Base-by-base conservation (phyloP, 2,329 filamentous ascomycete genomes). In the Allantophomopsis lycopodina region DNA sequence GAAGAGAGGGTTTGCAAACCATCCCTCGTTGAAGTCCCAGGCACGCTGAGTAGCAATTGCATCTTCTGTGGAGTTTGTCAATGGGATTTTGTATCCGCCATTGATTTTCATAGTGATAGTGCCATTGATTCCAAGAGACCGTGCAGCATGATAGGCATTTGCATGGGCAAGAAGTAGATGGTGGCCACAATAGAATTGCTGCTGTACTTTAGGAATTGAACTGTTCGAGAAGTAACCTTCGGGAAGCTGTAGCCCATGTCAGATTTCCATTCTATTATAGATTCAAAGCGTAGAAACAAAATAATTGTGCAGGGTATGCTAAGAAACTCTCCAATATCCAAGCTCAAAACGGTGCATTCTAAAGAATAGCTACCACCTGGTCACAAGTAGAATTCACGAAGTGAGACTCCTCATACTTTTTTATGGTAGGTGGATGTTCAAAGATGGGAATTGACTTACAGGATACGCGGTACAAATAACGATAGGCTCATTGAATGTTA, bases 401-500 rank as follows among this genome's bases (percentile, higher is more conserved):
- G 7, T n/a, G 18, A 20, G 18, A 20, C 4, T 20, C 18, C 4
- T 20, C 18, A 20, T 20, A 20, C 14, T 14, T 31, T n/a, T 28
- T 36, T 10, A 40, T 14, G 11, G 17, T n/a, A 10, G 4, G 4
- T 37, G 14, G 7, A 12, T 8, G 12, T 20, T 20, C 18, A 7
- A 7, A 20, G 18, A 7, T n/a, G 3, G 44, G 50, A 40, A 43
- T 28, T 28, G 55, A 32, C 14, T 37, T 17, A 37, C 28, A 2
- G 23, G 36, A 35, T 42, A 43, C 21, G 10, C 35, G 4, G 36
- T 36, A 31, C 52, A 55, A 37, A 59, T 59, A 0, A 60, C 48
- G 5, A 59, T 45, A 1, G 68, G 68, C 51, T 72, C 69, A 46
- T 72, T 71, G 51, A 69, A 71, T n/a, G 67, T 71, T 46, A 64